Conservation (phyloP, 148 eudicot species). For the Chenopodium quinoa region DNA sequence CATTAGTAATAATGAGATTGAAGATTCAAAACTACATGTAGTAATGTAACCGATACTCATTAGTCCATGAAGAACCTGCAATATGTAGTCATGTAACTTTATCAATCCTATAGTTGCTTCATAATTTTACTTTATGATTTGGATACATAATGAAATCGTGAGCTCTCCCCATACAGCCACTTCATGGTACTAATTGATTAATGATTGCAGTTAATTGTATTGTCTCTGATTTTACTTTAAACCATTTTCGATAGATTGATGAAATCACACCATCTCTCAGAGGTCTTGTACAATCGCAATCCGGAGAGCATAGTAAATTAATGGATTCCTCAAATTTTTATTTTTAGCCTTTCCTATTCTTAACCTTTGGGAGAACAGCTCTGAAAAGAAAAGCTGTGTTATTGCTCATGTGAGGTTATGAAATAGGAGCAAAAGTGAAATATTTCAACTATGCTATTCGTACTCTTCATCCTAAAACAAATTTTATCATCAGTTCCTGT, state of each 20-base stretch:
- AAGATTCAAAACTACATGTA: neutral
- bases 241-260: neutral
- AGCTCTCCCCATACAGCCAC: slow-evolving; percentile 28
- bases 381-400: neutral
- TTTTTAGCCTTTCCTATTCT: no score
- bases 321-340: no score
- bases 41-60: neutral
- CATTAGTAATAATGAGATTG: slow-evolving; percentile 22
- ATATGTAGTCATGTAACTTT: slow-evolving; percentile 9
- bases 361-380: no score
- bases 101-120: neutral
- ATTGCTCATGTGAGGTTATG: no score
- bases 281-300: no score
- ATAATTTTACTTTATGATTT: slow-evolving; percentile 4
- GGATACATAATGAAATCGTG: neutral
- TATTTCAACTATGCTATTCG: neutral
- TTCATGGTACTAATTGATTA: slow-evolving; percentile 13
- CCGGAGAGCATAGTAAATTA: neutral
- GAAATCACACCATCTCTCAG: neutral
- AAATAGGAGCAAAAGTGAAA: no score
- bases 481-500: neutral
- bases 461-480: neutral
- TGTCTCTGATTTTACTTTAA: neutral
- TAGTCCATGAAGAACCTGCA: neutral
- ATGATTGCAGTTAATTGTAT: neutral